Conservation (phyloP, 164 flowering plant species). For the Aristolochia californica region DNA sequence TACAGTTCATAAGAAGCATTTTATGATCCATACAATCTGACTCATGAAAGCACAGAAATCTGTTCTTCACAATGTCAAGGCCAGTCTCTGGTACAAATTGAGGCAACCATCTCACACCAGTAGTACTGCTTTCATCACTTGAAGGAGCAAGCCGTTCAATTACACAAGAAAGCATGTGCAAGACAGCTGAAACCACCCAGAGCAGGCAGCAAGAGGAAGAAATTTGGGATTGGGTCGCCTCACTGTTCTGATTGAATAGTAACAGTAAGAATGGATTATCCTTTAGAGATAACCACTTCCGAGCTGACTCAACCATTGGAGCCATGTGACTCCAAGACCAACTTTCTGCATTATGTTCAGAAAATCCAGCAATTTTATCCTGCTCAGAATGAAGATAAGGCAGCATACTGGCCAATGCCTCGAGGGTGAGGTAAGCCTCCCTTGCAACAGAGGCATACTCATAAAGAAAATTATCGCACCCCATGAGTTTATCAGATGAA, state of each 20-base stretch:
- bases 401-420: constrained; percentile 55
- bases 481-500: constrained; percentile 42
- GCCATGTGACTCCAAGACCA: constrained; percentile 75
- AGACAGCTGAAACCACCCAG: constrained; percentile 67
- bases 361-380: constrained; percentile 8
- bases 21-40: constrained; percentile 6
- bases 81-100: constrained; percentile 71
- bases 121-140: constrained; percentile 10
- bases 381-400: constrained; percentile 39
- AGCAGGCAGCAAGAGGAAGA: constrained; percentile 32
- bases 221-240: constrained; percentile 13
- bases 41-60: constrained; percentile 27
- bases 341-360: constrained; percentile 24
- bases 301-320: constrained; percentile 68
- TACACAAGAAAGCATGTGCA: constrained; percentile 52
- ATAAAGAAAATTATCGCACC: constrained; percentile 28
- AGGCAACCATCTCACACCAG: constrained; percentile 45
- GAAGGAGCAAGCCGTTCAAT: constrained; percentile 46
- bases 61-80: constrained; percentile 42
- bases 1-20: constrained; percentile 10
- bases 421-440: constrained; percentile 71
- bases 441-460: constrained; percentile 56
- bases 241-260: constrained; percentile 15
- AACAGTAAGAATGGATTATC: constrained; percentile 20
- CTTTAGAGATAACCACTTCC: constrained; percentile 50